Evolutionary conservation across 2,329 filamentous ascomycete species (phyloP).

Genomic region (Elsinoe perseae): DNA sequence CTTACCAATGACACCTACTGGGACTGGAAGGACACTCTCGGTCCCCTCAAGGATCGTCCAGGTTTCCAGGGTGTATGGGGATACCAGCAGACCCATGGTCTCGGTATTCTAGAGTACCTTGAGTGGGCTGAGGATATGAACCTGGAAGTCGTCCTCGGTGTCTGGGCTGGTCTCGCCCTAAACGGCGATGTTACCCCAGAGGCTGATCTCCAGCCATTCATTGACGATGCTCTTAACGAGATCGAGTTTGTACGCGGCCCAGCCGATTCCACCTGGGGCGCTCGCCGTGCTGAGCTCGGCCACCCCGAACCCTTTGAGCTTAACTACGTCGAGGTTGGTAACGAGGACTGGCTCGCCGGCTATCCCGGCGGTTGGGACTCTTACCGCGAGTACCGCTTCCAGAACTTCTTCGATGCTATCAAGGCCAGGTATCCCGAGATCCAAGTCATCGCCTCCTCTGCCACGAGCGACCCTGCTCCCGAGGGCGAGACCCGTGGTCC

Average conservation of each 20-base stretch:
- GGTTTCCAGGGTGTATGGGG: conserved; percentile 51
- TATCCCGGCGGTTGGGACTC: conserved; percentile 28
- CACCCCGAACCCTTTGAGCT: conserved; percentile 55
- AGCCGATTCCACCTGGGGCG: conserved; percentile 48
- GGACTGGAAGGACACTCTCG: conserved; percentile 48
- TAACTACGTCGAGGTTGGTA: conserved; percentile 57
- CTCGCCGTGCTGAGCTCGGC: conserved; percentile 51
- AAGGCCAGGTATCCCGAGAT: conserved; percentile 49
- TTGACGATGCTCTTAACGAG: conserved; percentile 55
- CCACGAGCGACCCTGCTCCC: conserved; percentile 21
- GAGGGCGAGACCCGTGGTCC: conserved; percentile 17
- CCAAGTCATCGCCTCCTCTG: conserved; percentile 45
- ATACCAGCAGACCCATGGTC: conserved; percentile 55
- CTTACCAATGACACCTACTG: conserved; percentile 37
- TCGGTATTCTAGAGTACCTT: conserved; percentile 55
- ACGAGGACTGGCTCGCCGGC: conserved; percentile 56
- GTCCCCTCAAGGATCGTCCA: conserved; percentile 46
- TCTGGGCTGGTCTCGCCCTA: conserved; percentile 31
- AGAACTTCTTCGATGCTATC: conserved; percentile 53
- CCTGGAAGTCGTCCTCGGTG: conserved; percentile 38
- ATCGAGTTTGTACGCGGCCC: conserved; percentile 56
- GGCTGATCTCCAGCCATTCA: conserved; percentile 45
- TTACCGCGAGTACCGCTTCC: conserved; percentile 46
- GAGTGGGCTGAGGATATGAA: conserved; percentile 11
- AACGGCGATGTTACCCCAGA: conserved; percentile 41